Evolutionary conservation across 2,329 filamentous ascomycete species (phyloP), one percentile per base, ranked within the genome.

Genomic region (Pezicula rhizophila): DNA sequence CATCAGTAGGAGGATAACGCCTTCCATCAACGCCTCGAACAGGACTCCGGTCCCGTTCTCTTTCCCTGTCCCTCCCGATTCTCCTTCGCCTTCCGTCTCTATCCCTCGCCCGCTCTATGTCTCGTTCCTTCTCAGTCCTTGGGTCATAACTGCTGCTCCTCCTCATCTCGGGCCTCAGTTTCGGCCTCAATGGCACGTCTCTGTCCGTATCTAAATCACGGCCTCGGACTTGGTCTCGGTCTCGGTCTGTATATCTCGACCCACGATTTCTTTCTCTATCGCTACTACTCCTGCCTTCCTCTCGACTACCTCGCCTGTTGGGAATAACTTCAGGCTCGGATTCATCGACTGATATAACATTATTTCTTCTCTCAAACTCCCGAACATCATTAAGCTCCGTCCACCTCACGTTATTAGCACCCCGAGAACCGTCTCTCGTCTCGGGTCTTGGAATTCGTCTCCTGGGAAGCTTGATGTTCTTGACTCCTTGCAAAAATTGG

Each of bases 401-500:
- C 56, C 56, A 58, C n/a, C 52, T 42, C 4, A 58, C 52, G 14
- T 53, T 55, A 12, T 46, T 45, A 6, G 28, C 43, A 10, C 48
- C 50, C 23, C 45, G 46, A 4, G 54, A 55, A 20, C 44, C 14
- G 37, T 50, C 52, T 35, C 48, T 18, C 14, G 50, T 12, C 11
- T 31, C 28, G 28, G 28, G 28, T 31, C 28, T 31, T 12, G 28
- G 20, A 41, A 37, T 28, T 55, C 51, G 23, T 46, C 54, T 26
- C 40, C 10, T 37, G 20, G 40, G 40, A 42, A 14, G 40, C 35
- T 33, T 38, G 15, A 37, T 61, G 14, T 70, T 70, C 49, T 68
- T 57, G 7, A 72, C 68, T 5, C 64, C 37, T 2, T 56, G 35
- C 28, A 64, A 26, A 23, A 64, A 64, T 0, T 60, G 61, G 4